Conservation (phyloP, 2,329 filamentous ascomycete genomes). For the Pseudogymnoascus sp. region DNA sequence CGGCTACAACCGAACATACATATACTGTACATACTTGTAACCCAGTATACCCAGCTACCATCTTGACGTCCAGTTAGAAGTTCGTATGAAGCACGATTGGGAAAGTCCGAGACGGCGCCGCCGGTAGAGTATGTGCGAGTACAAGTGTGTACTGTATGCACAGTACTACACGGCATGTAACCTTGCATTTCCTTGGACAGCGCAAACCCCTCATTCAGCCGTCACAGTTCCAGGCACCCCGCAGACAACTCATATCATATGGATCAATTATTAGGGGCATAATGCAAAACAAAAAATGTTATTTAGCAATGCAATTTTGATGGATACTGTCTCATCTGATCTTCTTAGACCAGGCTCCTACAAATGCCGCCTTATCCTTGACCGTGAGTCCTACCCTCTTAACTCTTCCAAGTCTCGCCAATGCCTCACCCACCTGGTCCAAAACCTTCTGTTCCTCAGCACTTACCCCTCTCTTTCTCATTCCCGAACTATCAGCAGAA, state of each 20-base stretch:
- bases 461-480: conserved; percentile 12
- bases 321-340: conserved; percentile 19
- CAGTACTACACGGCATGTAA: not conserved
- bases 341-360: conserved; percentile 58
- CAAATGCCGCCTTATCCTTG: conserved; percentile 74
- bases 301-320: not conserved
- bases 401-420: conserved; percentile 80
- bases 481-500: conserved; percentile 13
- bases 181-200: not conserved
- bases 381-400: conserved; percentile 83
- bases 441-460: conserved; percentile 62
- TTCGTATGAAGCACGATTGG: conserved; percentile 2
- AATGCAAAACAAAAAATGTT: not conserved
- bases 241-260: not conserved
- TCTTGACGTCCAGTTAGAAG: not conserved
- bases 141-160: not conserved
- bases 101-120: not conserved
- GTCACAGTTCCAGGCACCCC: not conserved
- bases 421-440: conserved; percentile 72
- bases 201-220: not conserved
- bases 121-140: not conserved
- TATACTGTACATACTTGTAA: not conserved
- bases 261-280: not conserved
- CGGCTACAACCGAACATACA: conserved; percentile 1
- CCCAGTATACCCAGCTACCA: not conserved